Percentiles rank a stretch among this genome's conserved stretches.
Evolutionary conservation across 2,329 filamentous ascomycete species (phyloP).

Genomic region (Talaromyces sp.): DNA sequence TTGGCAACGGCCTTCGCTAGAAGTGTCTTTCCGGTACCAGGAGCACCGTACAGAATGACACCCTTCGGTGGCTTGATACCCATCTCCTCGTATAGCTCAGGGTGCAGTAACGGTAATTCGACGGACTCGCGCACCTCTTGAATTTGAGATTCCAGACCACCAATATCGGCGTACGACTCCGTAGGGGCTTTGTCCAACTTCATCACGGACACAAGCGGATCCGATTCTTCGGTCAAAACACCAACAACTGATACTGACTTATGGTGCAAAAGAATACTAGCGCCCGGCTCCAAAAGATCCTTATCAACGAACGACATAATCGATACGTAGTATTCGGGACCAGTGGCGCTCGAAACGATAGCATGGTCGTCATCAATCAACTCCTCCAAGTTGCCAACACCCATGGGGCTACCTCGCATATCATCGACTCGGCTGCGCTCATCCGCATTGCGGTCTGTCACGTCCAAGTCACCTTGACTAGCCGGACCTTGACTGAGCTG

Average conservation of each 20-base stretch:
- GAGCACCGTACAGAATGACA: constrained; percentile 96
- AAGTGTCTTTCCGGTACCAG: constrained; percentile 94
- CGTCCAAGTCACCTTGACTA: constrained; percentile 68
- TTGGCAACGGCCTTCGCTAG: constrained; percentile 97
- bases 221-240: constrained; percentile 92
- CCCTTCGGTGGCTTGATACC: constrained; percentile 99
- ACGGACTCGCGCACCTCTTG: constrained; percentile 98
- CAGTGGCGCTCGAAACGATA: constrained; percentile 95
- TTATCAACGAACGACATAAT: constrained; percentile 99
- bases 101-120: constrained; percentile 90
- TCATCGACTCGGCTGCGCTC: constrained; percentile 95
- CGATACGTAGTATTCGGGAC: constrained; percentile 97
- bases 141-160: constrained; percentile 91
- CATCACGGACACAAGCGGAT: constrained; percentile 96
- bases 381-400: constrained; percentile 95
- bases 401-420: constrained; percentile 98
- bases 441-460: constrained; percentile 86
- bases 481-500: constrained; percentile 60
- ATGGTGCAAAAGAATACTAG: constrained; percentile 92
- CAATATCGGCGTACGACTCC: constrained; percentile 97
- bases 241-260: constrained; percentile 98
- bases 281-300: constrained; percentile 92
- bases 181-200: constrained; percentile 98
- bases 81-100: constrained; percentile 99
- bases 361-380: constrained; percentile 99